These are phyloP conservation scores for Tylopilus cervinicoccineus DNA, from an alignment of 768 basidiomycete genomes.

Conservation along the genomic window DNA sequence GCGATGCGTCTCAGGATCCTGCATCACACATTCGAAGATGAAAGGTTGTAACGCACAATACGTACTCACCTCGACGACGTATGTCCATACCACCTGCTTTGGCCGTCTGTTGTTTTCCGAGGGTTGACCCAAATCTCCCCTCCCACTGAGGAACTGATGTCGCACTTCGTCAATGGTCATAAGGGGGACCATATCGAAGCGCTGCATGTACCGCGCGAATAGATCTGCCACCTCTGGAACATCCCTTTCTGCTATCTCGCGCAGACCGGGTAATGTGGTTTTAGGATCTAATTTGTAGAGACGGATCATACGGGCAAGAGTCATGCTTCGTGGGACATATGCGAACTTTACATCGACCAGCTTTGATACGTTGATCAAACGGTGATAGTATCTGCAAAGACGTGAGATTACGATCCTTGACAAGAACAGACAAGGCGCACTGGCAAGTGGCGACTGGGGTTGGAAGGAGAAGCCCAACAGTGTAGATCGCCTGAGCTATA, in stretches of 20 bases:
- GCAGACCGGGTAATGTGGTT: slow-evolving; percentile 56
- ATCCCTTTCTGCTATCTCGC: slow-evolving; percentile 87
- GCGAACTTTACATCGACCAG: slow-evolving; percentile 89
- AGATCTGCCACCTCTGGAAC: slow-evolving; percentile 66
- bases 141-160: slow-evolving; percentile 88
- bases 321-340: slow-evolving; percentile 81
- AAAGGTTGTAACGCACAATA: slow-evolving; percentile 31
- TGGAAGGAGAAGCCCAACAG: slow-evolving; percentile 88
- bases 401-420: slow-evolving; percentile 4
- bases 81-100: slow-evolving; percentile 92
- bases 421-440: slow-evolving; percentile 36
- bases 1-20: slow-evolving; percentile 78
- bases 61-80: slow-evolving; percentile 83
- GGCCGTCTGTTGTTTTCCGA: slow-evolving; percentile 41
- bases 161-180: slow-evolving; percentile 73
- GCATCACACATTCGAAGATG: not conserved
- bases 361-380: slow-evolving; percentile 87
- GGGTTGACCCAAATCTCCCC: slow-evolving; percentile 48
- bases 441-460: slow-evolving; percentile 87
- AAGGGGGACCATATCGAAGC: slow-evolving; percentile 80
- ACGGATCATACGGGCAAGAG: slow-evolving; percentile 86
- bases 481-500: slow-evolving; percentile 97
- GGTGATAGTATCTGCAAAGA: slow-evolving; percentile 76
- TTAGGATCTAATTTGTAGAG: slow-evolving; percentile 61
- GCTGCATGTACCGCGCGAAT: slow-evolving; percentile 71